Evolutionary conservation across 176 grass and related monocot genomes (phyloP).

Genomic region (Melocanna baccifera): DNA sequence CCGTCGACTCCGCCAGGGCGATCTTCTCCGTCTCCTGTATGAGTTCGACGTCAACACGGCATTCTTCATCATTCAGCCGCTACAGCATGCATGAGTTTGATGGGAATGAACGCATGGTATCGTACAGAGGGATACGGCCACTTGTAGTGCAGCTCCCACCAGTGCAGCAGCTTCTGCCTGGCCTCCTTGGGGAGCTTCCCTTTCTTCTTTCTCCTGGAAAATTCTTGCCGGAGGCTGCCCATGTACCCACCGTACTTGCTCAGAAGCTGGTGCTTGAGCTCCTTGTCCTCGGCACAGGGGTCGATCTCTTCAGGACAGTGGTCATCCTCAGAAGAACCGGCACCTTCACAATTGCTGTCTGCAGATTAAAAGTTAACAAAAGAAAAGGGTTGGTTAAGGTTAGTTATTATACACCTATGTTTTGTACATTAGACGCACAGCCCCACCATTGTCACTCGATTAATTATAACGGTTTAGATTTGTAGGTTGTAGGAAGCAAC

Average conservation of each 20-base stretch:
- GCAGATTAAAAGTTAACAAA: background rate
- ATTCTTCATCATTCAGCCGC: background rate
- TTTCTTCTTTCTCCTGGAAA: slow-evolving; percentile 89
- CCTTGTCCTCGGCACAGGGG: slow-evolving; percentile 59
- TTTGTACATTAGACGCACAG: background rate
- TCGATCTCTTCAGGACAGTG: slow-evolving; percentile 54
- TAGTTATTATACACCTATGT: background rate
- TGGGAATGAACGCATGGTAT: background rate
- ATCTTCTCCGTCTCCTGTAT: slow-evolving; percentile 80
- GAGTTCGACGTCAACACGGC: background rate
- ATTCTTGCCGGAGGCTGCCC: slow-evolving; percentile 68
- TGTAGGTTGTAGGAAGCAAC: background rate
- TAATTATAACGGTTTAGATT: background rate
- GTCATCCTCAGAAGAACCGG: slow-evolving; percentile 71
- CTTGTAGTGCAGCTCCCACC: slow-evolving; percentile 95
- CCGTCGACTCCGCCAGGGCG: slow-evolving; percentile 66
- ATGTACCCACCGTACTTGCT: slow-evolving; percentile 81
- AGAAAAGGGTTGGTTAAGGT: background rate
- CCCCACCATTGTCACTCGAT: background rate
- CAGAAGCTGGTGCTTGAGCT: slow-evolving; percentile 81
- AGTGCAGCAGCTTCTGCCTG: slow-evolving; percentile 72
- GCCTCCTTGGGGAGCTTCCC: slow-evolving; percentile 91
- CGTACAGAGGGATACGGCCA: slow-evolving; percentile 97
- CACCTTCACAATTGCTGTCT: slow-evolving; percentile 56
- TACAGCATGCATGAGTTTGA: background rate